A percentile compares a stretch with the other conserved stretches of the same genome.
phyloP scores from a whole-genome alignment of 1,284 basidiomycete genomes.

The Boletus mariae region DNA sequence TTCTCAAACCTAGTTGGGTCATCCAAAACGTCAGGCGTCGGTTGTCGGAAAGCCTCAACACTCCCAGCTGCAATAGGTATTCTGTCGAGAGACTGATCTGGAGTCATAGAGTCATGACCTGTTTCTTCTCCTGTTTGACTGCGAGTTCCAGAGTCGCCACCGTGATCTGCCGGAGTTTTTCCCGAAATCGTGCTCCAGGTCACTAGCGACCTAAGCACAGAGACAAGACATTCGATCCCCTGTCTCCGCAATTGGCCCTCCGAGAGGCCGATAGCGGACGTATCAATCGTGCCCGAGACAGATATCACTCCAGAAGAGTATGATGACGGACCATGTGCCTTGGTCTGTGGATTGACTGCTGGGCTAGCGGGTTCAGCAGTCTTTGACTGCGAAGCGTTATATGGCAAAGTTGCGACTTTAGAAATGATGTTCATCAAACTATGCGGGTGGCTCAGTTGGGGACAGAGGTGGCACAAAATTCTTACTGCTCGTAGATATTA shows the following conservation, averaged over 20 bases:
- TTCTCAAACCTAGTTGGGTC: slow-evolving; percentile 94
- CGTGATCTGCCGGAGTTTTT: slow-evolving; percentile 47
- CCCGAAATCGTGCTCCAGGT: slow-evolving; percentile 75
- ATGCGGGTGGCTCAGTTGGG: slow-evolving; percentile 9
- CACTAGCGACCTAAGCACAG: slow-evolving; percentile 84
- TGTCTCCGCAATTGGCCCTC: slow-evolving; percentile 85
- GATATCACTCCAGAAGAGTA: slow-evolving; percentile 68
- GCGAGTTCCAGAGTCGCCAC: slow-evolving; percentile 40
- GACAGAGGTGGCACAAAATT: slow-evolving; percentile 1
- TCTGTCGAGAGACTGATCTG: slow-evolving; percentile 53
- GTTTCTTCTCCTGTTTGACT: slow-evolving; percentile 50
- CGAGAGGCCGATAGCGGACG: slow-evolving; percentile 62
- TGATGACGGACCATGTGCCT: slow-evolving; percentile 44
- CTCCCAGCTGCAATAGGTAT: slow-evolving; percentile 42
- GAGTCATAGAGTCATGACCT: slow-evolving; percentile 46
- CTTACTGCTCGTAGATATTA: slow-evolving; percentile 93
- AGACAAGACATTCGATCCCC: slow-evolving; percentile 85
- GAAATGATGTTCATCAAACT: slow-evolving; percentile 93
- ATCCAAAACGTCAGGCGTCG: slow-evolving; percentile 77
- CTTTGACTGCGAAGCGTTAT: slow-evolving; percentile 51
- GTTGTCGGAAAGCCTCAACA: slow-evolving; percentile 53
- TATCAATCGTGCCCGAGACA: slow-evolving; percentile 65
- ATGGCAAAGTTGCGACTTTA: slow-evolving; percentile 78
- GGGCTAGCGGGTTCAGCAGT: slow-evolving; percentile 58
- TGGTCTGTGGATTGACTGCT: slow-evolving; percentile 51